Evolutionary conservation across 768 basidiomycete species (phyloP).

Genomic region (Termitomyces sp.): DNA sequence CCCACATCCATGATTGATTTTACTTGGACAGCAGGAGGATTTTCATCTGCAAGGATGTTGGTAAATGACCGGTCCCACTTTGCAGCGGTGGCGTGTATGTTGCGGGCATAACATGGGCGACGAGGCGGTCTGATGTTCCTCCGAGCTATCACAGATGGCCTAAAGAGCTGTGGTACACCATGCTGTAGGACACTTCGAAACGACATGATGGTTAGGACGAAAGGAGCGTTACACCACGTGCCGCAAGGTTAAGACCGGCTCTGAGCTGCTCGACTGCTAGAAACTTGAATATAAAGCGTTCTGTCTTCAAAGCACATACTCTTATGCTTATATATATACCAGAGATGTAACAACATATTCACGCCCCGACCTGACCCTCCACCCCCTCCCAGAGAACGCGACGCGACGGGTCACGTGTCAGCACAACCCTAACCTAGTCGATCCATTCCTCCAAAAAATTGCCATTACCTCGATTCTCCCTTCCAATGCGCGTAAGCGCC

Average conservation of each 20-base stretch:
- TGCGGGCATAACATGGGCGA: not conserved
- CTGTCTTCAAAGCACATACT: not conserved
- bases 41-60: slow-evolving; percentile 70
- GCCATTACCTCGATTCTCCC: not conserved
- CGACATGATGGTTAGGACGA: slow-evolving; percentile 6
- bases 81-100: slow-evolving; percentile 13
- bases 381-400: not conserved
- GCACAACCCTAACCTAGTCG: not conserved
- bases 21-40: slow-evolving; percentile 67
- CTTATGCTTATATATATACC: not conserved
- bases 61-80: slow-evolving; percentile 38
- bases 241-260: not conserved
- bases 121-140: not conserved
- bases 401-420: not conserved
- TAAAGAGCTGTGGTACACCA: not conserved
- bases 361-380: not conserved
- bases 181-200: slow-evolving; percentile 5
- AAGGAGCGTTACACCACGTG: not conserved
- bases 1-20: slow-evolving; percentile 56
- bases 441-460: slow-evolving; percentile 14
- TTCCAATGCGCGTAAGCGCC: slow-evolving; percentile 14
- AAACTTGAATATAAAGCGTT: not conserved
- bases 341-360: not conserved
- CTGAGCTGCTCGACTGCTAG: not conserved
- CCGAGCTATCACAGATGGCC: not conserved